Base-by-base conservation (phyloP, 2,329 filamentous ascomycete genomes). In the Penicillium sumatraense region DNA sequence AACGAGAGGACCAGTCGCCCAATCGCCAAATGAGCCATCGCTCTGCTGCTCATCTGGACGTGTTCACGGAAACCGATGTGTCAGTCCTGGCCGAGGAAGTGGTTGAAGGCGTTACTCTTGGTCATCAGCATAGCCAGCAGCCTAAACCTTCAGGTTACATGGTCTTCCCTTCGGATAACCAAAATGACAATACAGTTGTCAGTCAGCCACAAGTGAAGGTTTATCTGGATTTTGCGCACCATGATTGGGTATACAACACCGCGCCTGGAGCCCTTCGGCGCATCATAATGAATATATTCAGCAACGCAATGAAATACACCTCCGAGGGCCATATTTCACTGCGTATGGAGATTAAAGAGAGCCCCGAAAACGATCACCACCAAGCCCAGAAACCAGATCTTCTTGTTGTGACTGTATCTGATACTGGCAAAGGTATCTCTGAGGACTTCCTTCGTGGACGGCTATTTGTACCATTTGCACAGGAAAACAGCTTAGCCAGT, bases 341-440 rank as follows among this genome's bases (percentile, higher is more conserved):
- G 2, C 66, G 61, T 7, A 16, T 56, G 6, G 54, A 53, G 11
- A 45, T 33, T 2, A 51, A 56, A 6, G 38, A 33, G 10, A 49
- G n/a, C 3, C 50, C 75, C 9, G 62, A 66, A 27, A 44, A 27
- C n/a, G 6, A n/a, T 16, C 60, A 68, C 10, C 58, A 66, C 50
- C 60, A 70, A 44, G 62, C 55, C 14, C 44, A 53, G 10, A 60
- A 55, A 0, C 40, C 53, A 27, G 54, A 58, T 33, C 51, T 52
- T 23, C 42, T 49, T 41, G 66, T 23, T 33, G 57, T 82, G 2
- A 80, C 75, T 0, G 80, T 89, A 1, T 74, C 75, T 0, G 87
- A 89, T 57, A 86, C 86, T 0, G 87, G 87, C 1, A 77, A 77
- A 18, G 87, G 87, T 0, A 89, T 89, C 14, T 78, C 78, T 0